These are phyloP conservation scores for Paramecium octaurelia DNA, from an alignment of 73 alveolate species.

Conservation along the genomic window DNA sequence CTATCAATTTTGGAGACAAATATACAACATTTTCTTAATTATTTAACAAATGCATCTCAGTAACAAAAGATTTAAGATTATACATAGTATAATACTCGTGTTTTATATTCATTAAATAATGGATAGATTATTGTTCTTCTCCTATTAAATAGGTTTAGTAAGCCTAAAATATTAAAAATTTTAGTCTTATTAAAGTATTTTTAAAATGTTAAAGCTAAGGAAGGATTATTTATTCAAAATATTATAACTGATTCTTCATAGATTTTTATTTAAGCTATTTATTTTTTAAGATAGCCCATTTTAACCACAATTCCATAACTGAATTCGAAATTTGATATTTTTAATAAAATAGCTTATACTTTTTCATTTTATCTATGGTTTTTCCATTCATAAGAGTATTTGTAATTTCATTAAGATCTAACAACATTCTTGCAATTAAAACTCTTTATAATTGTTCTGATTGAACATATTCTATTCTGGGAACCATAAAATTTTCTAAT, in stretches of 20 bases:
- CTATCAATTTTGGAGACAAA: not conserved
- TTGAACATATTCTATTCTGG: not conserved
- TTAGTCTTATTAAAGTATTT: not conserved
- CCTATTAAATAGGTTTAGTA: not conserved
- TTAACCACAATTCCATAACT: slow-evolving; percentile 9
- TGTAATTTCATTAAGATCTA: not conserved
- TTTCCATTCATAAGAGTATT: not conserved
- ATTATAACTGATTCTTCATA: not conserved
- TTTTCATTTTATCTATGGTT: not conserved
- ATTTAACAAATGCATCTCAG: not conserved
- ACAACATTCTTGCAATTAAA: not conserved
- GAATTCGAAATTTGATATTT: slow-evolving; percentile 2
- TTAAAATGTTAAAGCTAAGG: not conserved
- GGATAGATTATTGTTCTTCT: not conserved
- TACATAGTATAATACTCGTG: not conserved
- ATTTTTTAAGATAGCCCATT: slow-evolving; percentile 14
- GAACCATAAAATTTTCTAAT: not conserved
- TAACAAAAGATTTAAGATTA: not conserved
- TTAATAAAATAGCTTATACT: not conserved
- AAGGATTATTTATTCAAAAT: not conserved
- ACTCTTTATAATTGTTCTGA: not conserved
- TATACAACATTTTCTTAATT: not conserved
- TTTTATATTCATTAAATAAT: not conserved
- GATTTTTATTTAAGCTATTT: slow-evolving; percentile 15
- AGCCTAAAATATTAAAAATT: not conserved